Evolutionary conservation across 345 rosid genomes (phyloP).

Genomic region (Lepidium aucheri): DNA sequence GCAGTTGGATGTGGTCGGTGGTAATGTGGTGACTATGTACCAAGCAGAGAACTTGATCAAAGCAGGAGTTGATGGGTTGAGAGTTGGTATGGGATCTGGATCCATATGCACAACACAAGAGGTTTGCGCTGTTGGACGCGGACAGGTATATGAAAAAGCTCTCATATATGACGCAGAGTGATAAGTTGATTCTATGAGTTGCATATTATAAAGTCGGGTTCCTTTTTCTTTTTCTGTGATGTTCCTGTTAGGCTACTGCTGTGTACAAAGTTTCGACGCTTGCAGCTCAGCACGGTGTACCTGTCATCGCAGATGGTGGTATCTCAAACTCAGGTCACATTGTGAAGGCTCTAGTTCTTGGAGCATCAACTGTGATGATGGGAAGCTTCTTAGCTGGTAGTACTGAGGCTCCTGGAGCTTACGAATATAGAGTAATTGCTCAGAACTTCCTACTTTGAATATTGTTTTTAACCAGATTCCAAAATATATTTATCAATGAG

Average conservation of each 20-base stretch:
- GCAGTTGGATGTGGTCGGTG: slow-evolving; percentile 72
- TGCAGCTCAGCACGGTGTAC: slow-evolving; percentile 65
- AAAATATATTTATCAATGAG: background rate
- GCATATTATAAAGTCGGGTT: background rate
- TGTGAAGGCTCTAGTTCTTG: slow-evolving; percentile 77
- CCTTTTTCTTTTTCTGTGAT: background rate
- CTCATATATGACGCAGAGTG: background rate
- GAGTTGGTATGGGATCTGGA: slow-evolving; percentile 97
- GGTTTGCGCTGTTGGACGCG: slow-evolving; percentile 88
- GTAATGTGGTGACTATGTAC: slow-evolving; percentile 78
- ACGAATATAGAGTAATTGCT: slow-evolving; percentile 43
- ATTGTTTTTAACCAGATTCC: background rate
- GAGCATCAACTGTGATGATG: slow-evolving; percentile 98
- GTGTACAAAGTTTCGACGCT: slow-evolving; percentile 83
- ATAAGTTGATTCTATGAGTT: background rate
- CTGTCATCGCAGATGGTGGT: slow-evolving; percentile 96
- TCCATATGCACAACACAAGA: slow-evolving; percentile 95
- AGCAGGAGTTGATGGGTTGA: slow-evolving; percentile 73
- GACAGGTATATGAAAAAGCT: slow-evolving; percentile 54
- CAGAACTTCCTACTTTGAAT: background rate
- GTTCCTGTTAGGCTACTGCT: slow-evolving; percentile 68
- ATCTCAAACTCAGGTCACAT: slow-evolving; percentile 90
- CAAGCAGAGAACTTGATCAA: slow-evolving; percentile 84
- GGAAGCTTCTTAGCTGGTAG: slow-evolving; percentile 95
- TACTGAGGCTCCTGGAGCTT: slow-evolving; percentile 75